Evolutionary conservation across 192 early-diverging fungal genomes (phyloP).

Genomic region (Podila clonocystis): DNA sequence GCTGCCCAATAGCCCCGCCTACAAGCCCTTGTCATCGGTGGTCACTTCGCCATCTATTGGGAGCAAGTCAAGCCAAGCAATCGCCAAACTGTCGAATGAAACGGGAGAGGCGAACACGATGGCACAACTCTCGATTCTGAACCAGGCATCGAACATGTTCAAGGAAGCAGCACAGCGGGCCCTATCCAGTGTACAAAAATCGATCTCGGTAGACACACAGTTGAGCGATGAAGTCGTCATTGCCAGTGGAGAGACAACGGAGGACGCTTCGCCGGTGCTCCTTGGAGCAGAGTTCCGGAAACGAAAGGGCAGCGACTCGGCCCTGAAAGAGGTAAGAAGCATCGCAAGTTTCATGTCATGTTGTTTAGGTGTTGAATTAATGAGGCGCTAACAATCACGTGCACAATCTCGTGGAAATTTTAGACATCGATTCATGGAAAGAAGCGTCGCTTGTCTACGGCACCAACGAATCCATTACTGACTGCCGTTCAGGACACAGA

Average conservation of each 20-base stretch:
- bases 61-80: neutral
- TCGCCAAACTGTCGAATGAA: neutral
- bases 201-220: neutral
- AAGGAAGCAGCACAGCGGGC: conserved; percentile 27
- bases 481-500: too few species aligned
- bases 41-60: neutral
- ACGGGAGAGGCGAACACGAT: neutral
- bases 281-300: conserved; percentile 22
- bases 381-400: neutral
- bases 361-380: neutral
- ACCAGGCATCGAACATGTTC: conserved; percentile 4
- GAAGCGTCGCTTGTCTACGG: too few species aligned
- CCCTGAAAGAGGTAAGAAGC: conserved; percentile 14
- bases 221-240: neutral
- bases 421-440: neutral
- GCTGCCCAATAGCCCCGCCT: conserved; percentile 20
- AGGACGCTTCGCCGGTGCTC: conserved; percentile 15
- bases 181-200: neutral
- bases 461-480: too few species aligned
- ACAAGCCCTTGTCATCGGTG: conserved; percentile 18
- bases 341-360: neutral
- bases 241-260: conserved; percentile 24
- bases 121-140: neutral
- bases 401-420: neutral
- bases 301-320: conserved; percentile 16